Evolutionary conservation across 2,329 filamentous ascomycete species (phyloP).

Genomic region (Fusarium sp.): DNA sequence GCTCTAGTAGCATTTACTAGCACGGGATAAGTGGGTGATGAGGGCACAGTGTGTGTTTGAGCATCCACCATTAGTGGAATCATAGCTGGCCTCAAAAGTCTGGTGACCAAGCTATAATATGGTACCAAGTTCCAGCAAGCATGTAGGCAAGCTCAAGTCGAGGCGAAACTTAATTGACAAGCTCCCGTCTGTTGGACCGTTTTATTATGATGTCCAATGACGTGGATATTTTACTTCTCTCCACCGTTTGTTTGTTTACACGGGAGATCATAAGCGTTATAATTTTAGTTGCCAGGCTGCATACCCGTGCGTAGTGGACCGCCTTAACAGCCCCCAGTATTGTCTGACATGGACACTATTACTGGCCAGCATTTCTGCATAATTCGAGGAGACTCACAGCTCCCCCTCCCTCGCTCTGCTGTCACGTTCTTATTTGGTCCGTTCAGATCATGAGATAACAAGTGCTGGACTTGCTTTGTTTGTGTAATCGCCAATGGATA

Average conservation of each 20-base stretch:
- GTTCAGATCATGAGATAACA: constrained; percentile 12
- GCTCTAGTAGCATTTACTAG: constrained; percentile 25
- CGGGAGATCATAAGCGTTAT: not conserved
- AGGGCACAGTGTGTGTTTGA: constrained; percentile 27
- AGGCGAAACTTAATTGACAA: constrained; percentile 5
- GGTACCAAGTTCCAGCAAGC: too few species aligned
- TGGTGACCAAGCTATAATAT: not conserved
- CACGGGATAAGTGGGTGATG: constrained; percentile 21
- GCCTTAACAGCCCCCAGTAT: constrained; percentile 17
- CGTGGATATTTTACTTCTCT: not conserved
- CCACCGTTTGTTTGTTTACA: not conserved
- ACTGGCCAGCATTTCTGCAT: constrained; percentile 24
- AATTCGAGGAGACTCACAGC: constrained; percentile 3
- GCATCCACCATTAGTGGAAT: constrained; percentile 25
- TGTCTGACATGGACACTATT: constrained; percentile 17
- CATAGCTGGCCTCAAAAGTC: constrained; percentile 30
- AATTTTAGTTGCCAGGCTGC: constrained; percentile 3
- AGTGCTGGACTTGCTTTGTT: constrained; percentile 5
- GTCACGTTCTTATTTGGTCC: constrained; percentile 31
- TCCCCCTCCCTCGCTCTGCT: constrained; percentile 29
- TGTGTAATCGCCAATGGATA: constrained; percentile 15
- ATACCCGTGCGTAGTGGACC: constrained; percentile 17
- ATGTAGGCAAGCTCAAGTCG: not conserved
- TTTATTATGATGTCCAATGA: not conserved
- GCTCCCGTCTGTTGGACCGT: constrained; percentile 2